Evolutionary conservation across 2,329 filamentous ascomycete species (phyloP).

Genomic region (Colletotrichum destructivum): DNA sequence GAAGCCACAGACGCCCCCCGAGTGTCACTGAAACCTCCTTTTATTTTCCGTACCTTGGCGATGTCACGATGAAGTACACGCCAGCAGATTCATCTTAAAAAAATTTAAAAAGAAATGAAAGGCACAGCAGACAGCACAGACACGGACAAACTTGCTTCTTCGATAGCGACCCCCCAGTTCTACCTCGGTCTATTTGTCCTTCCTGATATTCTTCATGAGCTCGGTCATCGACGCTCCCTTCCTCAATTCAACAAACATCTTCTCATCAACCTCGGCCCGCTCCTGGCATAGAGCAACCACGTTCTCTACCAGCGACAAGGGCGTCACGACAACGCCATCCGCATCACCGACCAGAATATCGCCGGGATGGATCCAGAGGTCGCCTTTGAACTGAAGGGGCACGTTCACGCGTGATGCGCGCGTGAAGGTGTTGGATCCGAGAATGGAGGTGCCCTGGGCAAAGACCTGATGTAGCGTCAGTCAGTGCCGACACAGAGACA

Average conservation of each 20-base stretch:
- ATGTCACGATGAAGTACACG: background rate
- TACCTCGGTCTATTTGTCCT: background rate
- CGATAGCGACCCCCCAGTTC: background rate
- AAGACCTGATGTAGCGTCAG: slow-evolving; percentile 47
- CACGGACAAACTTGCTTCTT: background rate
- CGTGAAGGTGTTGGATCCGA: slow-evolving; percentile 51
- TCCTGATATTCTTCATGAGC: slow-evolving; percentile 24
- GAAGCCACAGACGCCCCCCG: no score
- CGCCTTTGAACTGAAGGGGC: slow-evolving; percentile 47
- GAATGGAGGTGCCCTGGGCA: slow-evolving; percentile 46
- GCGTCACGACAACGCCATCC: slow-evolving; percentile 50
- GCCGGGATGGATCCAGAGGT: slow-evolving; percentile 50
- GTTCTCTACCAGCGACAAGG: slow-evolving; percentile 45
- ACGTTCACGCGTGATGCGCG: slow-evolving; percentile 48
- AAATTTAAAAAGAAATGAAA: background rate
- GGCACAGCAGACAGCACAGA: background rate
- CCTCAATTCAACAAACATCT: slow-evolving; percentile 42
- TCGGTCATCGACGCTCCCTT: slow-evolving; percentile 34
- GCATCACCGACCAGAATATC: slow-evolving; percentile 50
- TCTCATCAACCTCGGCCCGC: slow-evolving; percentile 49
- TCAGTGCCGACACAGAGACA: no score
- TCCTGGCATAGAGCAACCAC: slow-evolving; percentile 49
- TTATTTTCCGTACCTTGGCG: background rate
- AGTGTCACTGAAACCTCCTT: no score
- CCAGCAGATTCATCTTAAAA: background rate